Evolutionary conservation across 2,329 filamentous ascomycete genomes (phyloP), one percentile per base, ranked within the genome.

Genomic region (Kalmusia sp.): DNA sequence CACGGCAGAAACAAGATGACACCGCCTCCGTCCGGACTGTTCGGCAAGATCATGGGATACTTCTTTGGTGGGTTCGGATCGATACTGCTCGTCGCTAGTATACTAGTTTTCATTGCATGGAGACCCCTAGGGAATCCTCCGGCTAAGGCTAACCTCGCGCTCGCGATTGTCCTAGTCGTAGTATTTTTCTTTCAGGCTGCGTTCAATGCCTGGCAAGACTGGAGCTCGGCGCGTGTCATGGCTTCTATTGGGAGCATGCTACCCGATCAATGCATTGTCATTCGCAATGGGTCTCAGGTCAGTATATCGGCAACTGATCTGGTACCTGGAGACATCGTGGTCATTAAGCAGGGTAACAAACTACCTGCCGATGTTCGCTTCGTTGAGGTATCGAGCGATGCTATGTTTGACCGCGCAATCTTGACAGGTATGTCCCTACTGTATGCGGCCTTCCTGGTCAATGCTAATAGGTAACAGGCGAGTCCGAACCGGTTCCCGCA

Each of bases 81-180:
- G 1, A 84, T 93, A 45, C 80, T 93, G 3, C 80, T 92, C 6
- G 67, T 87, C 2, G 89, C 88, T 15, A 80, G 83, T 17, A 82
- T 92, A 30, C 80, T 93, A 2, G 89, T 93, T 44, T 91, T 92
- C 64, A 76, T 93, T 52, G 85, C 89, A 2, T 93, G 89, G 89
- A 87, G 84, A 58, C 90, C 90, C 0, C 82, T 93, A 0, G 89
- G 89, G 4, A 67, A 89, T 8, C 89, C 89, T n/a, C 89, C 90
- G 2, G 82, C 86, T 0, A 63, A 82, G 12, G 88, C 90, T 6
- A 93, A 93, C 67, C 70, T 85, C 31, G 90, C 89, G 0, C 80
- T 93, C 21, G 90, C 87, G 0, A 90, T 91, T 63, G 89, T 93
- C 2, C 76, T 93, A 5, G 70, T 88, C 1, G 82, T 85, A 5